Percentiles rank a stretch among this genome's conserved stretches.
Conservation (phyloP, 805 yeast genomes). For the Pichia ethanolica region DNA sequence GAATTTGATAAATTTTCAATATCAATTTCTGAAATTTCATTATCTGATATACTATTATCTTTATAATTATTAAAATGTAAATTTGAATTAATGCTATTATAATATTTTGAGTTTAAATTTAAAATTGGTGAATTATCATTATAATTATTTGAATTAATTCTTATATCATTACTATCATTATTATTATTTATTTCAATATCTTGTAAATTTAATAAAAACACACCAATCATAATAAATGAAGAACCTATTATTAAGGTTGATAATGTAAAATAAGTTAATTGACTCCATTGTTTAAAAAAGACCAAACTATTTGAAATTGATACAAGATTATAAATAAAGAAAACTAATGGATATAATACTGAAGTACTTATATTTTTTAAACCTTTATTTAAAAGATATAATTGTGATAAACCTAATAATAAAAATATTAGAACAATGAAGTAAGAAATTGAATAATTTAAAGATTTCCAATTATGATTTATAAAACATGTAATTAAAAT, state of each 20-base stretch:
- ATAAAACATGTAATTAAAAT: slow-evolving; percentile 43
- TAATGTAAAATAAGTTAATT: slow-evolving; percentile 29
- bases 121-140: background rate
- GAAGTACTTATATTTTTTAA: slow-evolving; percentile 65
- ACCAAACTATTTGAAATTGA: slow-evolving; percentile 62
- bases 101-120: background rate
- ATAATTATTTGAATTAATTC: background rate
- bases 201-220: slow-evolving; percentile 55
- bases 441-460: slow-evolving; percentile 39
- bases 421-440: slow-evolving; percentile 47
- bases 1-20: background rate
- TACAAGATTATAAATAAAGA: slow-evolving; percentile 70
- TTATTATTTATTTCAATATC: slow-evolving; percentile 14
- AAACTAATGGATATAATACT: slow-evolving; percentile 75
- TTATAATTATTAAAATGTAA: background rate
- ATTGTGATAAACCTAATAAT: slow-evolving; percentile 59
- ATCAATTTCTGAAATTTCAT: background rate
- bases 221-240: slow-evolving; percentile 56
- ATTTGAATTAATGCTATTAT: background rate
- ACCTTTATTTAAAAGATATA: slow-evolving; percentile 68
- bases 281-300: slow-evolving; percentile 44
- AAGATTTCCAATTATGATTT: slow-evolving; percentile 23
- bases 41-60: background rate
- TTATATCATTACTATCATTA: background rate
- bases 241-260: slow-evolving; percentile 39